Percentiles rank a stretch among this genome's conserved stretches.
phyloP scores from a whole-genome alignment of 805 yeast genomes.

The Wickerhamiella slavikovae region DNA sequence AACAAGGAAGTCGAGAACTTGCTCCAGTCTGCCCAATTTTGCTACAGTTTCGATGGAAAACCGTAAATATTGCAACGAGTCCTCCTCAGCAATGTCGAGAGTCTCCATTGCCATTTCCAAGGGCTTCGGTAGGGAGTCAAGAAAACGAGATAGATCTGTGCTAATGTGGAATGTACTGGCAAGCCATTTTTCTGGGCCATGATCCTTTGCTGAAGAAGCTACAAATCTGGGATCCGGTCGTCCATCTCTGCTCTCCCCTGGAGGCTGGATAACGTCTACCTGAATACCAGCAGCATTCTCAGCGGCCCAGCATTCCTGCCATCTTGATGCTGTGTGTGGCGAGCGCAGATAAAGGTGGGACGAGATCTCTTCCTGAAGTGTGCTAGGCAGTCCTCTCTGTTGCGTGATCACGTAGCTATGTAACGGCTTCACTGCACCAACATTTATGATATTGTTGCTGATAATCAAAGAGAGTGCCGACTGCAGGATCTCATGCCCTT shows the following conservation, averaged over 20 bases:
- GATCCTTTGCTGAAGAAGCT: not conserved
- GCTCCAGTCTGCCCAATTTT: constrained; percentile 39
- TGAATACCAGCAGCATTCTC: constrained; percentile 7
- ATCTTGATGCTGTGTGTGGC: constrained; percentile 16
- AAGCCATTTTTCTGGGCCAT: not conserved
- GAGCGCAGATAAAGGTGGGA: constrained; percentile 43
- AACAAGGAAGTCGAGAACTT: constrained; percentile 31
- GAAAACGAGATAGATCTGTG: constrained; percentile 3
- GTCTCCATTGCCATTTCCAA: constrained; percentile 2
- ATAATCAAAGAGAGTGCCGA: constrained; percentile 20
- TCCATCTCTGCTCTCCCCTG: not conserved
- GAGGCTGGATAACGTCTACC: too few species aligned
- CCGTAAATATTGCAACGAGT: constrained; percentile 34
- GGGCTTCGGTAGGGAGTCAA: constrained; percentile 4
- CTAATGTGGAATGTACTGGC: not conserved
- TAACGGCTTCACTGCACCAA: constrained; percentile 16
- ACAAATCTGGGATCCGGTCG: not conserved
- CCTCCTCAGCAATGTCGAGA: constrained; percentile 14
- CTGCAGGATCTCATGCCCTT: constrained; percentile 37
- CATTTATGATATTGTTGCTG: constrained; percentile 13
- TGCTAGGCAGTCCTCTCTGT: constrained; percentile 33
- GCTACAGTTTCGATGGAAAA: constrained; percentile 34
- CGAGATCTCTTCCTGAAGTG: constrained; percentile 57
- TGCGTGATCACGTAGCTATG: constrained; percentile 19
- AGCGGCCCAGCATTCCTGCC: constrained; percentile 8